Evolutionary conservation across 345 rosid species (phyloP).

Genomic region (Carallia brachiata): DNA sequence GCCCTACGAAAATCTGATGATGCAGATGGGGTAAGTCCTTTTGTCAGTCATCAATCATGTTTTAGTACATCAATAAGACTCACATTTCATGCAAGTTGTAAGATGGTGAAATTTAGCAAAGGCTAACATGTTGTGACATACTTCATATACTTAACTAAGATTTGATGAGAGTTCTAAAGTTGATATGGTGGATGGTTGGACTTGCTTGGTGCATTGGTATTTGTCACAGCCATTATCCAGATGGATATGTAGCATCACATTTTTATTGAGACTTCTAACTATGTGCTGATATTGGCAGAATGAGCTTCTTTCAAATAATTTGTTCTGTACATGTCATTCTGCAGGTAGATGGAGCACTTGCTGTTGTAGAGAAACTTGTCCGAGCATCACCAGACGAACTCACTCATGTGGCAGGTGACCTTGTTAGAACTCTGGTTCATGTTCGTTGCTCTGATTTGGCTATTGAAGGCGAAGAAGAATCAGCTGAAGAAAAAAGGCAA

Average conservation of each 20-base stretch:
- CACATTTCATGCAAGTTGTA: slow-evolving; percentile 7
- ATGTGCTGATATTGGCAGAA: neutral
- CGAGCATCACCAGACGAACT: slow-evolving; percentile 96
- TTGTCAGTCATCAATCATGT: slow-evolving; percentile 15
- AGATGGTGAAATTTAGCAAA: slow-evolving; percentile 5
- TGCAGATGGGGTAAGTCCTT: slow-evolving; percentile 79
- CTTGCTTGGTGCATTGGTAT: neutral
- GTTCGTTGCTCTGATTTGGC: slow-evolving; percentile 90
- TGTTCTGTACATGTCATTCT: slow-evolving; percentile 6
- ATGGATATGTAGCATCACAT: neutral
- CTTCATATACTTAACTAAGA: neutral
- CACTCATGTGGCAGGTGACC: slow-evolving; percentile 69
- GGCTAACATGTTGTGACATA: neutral
- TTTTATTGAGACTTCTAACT: slow-evolving; percentile 3
- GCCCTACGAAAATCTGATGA: slow-evolving; percentile 90
- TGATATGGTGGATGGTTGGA: neutral
- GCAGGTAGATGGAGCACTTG: slow-evolving; percentile 90
- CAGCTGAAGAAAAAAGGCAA: slow-evolving; percentile 93
- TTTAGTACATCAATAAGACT: slow-evolving; percentile 7
- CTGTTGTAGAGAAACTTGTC: slow-evolving; percentile 82
- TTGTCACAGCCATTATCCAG: neutral
- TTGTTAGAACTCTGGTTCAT: slow-evolving; percentile 71
- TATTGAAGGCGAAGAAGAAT: slow-evolving; percentile 92
- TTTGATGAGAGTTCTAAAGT: neutral
- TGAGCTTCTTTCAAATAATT: slow-evolving; percentile 1